A percentile compares a stretch with the other conserved stretches of the same genome.
phyloP scores from a whole-genome alignment of 1,284 basidiomycete species.

The Stygiomarasmius scandens region DNA sequence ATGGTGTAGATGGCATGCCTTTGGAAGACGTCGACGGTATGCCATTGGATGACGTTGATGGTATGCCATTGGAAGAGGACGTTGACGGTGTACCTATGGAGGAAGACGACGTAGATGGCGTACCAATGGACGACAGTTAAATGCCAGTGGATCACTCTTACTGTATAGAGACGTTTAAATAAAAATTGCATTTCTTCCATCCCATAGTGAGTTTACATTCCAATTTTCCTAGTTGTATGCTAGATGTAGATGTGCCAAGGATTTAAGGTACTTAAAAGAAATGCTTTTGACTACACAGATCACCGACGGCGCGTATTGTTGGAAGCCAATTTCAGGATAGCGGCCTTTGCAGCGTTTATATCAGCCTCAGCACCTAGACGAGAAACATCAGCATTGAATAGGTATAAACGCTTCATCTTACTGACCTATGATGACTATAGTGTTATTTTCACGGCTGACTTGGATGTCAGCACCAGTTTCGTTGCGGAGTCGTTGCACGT shows the following conservation, averaged over 20 bases:
- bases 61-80: constrained; percentile 42
- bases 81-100: constrained; percentile 55
- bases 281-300: neutral
- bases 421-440: constrained; percentile 83
- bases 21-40: constrained; percentile 45
- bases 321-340: constrained; percentile 71
- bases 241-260: no score
- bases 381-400: constrained; percentile 11
- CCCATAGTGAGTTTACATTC: no score
- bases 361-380: constrained; percentile 70
- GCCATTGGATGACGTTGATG: constrained; percentile 39
- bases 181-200: no score
- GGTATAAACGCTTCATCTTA: constrained; percentile 15
- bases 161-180: no score
- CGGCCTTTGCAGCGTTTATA: constrained; percentile 78
- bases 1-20: constrained; percentile 35
- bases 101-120: constrained; percentile 23
- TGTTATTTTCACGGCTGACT: constrained; percentile 73
- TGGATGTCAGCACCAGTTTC: constrained; percentile 87
- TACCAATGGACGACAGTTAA: no score
- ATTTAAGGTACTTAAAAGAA: no score
- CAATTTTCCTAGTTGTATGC: no score
- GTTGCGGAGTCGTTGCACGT: constrained; percentile 79
- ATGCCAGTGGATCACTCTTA: no score
- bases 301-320: constrained; percentile 49